Conservation (phyloP, 495 filamentous ascomycete genomes). For the Xylaria cubensis region DNA sequence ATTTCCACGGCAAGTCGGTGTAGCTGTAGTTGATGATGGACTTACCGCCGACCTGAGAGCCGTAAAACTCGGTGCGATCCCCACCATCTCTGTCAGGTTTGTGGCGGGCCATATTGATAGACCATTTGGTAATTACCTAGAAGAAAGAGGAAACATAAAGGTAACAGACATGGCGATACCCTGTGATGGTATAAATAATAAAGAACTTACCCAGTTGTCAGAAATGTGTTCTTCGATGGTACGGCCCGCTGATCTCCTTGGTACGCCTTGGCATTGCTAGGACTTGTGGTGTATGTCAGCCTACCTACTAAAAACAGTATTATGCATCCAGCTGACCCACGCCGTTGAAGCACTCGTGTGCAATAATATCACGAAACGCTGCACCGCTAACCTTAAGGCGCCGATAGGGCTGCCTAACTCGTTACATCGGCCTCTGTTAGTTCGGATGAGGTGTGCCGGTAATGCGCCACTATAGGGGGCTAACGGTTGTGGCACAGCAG, state of each 20-base stretch:
- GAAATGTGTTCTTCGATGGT: background rate
- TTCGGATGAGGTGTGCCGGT: background rate
- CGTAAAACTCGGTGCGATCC: slow-evolving; percentile 52
- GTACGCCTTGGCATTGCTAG: slow-evolving; percentile 5
- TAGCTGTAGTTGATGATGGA: slow-evolving; percentile 60
- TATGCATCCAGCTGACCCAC: slow-evolving; percentile 19
- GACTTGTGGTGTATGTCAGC: background rate
- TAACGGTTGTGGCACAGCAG: background rate
- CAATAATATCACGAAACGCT: background rate
- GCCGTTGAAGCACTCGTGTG: slow-evolving; percentile 1
- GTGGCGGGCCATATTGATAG: background rate
- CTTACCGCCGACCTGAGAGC: slow-evolving; percentile 59
- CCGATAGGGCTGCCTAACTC: background rate
- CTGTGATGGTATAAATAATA: slow-evolving; percentile 10
- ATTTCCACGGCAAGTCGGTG: slow-evolving; percentile 63
- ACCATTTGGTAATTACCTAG: background rate
- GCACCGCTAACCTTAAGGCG: background rate
- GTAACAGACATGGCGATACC: background rate
- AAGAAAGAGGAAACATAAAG: background rate
- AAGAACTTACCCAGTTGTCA: background rate
- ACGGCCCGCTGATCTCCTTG: background rate
- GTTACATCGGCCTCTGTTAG: background rate
- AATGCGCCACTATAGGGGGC: slow-evolving; percentile 4
- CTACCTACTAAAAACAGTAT: slow-evolving; percentile 7
- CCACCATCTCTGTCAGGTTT: slow-evolving; percentile 16